Evolutionary conservation across 225 moss, liverwort and hornwort genomes (phyloP).

Genomic region (Pseudoscleropodium purum): DNA sequence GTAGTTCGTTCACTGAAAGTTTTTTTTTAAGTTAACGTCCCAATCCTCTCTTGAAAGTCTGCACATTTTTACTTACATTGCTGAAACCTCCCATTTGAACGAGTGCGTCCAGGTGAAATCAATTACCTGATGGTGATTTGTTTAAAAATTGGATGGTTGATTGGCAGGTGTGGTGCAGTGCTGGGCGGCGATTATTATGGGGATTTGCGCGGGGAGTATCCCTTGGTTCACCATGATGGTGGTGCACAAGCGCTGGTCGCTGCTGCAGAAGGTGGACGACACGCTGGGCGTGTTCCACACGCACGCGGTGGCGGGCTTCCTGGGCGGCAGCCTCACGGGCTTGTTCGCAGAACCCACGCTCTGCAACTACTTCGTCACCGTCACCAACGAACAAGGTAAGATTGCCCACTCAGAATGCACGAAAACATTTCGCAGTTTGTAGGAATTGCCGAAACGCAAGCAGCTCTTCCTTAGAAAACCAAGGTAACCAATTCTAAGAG

Average conservation of each 20-base stretch:
- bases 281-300: slow-evolving; percentile 51
- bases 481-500: not conserved
- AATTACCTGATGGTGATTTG: not conserved
- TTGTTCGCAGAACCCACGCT: slow-evolving; percentile 37
- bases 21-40: not conserved
- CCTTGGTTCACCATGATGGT: slow-evolving; percentile 64
- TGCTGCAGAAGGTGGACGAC: slow-evolving; percentile 45
- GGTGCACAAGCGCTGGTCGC: slow-evolving; percentile 47
- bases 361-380: slow-evolving; percentile 26
- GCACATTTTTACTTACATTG: not conserved
- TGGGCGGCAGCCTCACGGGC: slow-evolving; percentile 33
- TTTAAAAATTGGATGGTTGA: not conserved
- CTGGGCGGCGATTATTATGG: slow-evolving; percentile 55
- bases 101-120: not conserved
- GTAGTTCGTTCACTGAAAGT: not conserved
- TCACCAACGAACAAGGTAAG: slow-evolving; percentile 12
- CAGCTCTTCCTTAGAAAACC: not conserved
- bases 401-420: not conserved
- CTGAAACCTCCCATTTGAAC: not conserved
- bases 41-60: not conserved
- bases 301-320: slow-evolving; percentile 39
- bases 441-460: not conserved
- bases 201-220: slow-evolving; percentile 35
- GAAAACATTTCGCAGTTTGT: not conserved
- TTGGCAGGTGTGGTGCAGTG: slow-evolving; percentile 40